phyloP scores from a whole-genome alignment of 192 early-diverging fungal species.

The Obelidium mucronatum region DNA sequence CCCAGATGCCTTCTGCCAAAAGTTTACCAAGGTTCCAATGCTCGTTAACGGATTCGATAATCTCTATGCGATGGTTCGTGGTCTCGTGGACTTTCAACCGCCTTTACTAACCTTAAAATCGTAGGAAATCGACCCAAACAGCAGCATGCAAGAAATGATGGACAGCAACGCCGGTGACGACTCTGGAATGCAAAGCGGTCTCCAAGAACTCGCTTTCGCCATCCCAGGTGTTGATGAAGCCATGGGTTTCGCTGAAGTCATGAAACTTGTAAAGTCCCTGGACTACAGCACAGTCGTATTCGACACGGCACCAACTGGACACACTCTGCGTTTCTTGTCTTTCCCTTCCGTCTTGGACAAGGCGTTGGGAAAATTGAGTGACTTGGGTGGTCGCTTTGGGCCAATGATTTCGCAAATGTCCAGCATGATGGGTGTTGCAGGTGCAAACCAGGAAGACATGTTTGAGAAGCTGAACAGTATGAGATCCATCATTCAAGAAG shows the following conservation, averaged over 20 bases:
- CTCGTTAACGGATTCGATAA: conserved; percentile 94
- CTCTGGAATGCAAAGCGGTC: conserved; percentile 47
- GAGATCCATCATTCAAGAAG: conserved; percentile 95
- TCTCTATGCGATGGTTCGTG: conserved; percentile 90
- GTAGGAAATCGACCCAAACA: conserved; percentile 99
- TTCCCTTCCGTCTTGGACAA: conserved; percentile 98
- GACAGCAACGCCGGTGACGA: conserved; percentile 66
- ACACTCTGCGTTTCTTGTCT: conserved; percentile 97
- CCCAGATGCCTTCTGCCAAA: conserved; percentile 96
- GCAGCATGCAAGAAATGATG: conserved; percentile 98
- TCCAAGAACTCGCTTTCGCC: conserved; percentile 98
- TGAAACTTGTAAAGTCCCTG: conserved; percentile 99
- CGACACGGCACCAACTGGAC: conserved; percentile 99
- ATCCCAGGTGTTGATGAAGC: conserved; percentile 99
- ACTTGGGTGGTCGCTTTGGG: conserved; percentile 91
- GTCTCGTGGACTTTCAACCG: background rate
- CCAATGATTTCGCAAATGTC: conserved; percentile 87
- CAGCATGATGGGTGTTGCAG: conserved; percentile 81
- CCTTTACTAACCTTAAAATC: too few species aligned
- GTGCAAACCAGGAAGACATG: conserved; percentile 84
- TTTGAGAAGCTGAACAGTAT: conserved; percentile 96
- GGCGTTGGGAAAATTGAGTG: conserved; percentile 93
- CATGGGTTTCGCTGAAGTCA: conserved; percentile 99
- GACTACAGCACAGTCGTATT: conserved; percentile 98
- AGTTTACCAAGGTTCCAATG: conserved; percentile 96